Evolutionary conservation across 1,139 yeast genomes (phyloP).

Genomic region (Diutina neorugosa): DNA sequence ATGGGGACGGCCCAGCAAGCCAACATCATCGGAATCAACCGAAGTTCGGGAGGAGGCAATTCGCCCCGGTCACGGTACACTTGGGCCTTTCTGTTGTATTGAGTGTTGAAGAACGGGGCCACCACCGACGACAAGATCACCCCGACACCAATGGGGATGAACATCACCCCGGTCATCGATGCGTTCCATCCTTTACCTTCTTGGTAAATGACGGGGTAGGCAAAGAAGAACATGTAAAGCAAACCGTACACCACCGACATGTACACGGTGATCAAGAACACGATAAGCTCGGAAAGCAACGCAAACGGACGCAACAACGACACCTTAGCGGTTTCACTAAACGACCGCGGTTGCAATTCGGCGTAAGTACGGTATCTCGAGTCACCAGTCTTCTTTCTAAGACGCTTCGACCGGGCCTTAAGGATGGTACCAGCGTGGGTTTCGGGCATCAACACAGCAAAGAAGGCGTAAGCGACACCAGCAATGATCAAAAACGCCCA

Average conservation of each 20-base stretch:
- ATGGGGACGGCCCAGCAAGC: constrained; percentile 52
- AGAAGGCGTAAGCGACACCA: constrained; percentile 32
- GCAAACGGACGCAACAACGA: constrained; percentile 42
- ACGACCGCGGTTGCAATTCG: constrained; percentile 32
- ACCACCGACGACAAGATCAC: constrained; percentile 37
- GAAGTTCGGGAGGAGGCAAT: constrained; percentile 47
- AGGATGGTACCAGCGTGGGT: constrained; percentile 45
- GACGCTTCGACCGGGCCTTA: background rate
- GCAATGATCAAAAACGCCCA: constrained; percentile 53
- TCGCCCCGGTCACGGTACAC: constrained; percentile 39
- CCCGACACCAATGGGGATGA: constrained; percentile 61
- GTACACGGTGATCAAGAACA: constrained; percentile 44
- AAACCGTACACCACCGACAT: constrained; percentile 49
- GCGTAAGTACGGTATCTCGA: constrained; percentile 33
- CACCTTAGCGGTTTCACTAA: constrained; percentile 29
- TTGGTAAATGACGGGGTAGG: constrained; percentile 51
- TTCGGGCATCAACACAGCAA: constrained; percentile 30
- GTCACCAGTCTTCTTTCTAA: constrained; percentile 46
- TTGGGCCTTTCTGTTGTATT: constrained; percentile 42
- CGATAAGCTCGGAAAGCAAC: constrained; percentile 38
- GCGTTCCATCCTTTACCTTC: constrained; percentile 60
- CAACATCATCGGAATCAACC: constrained; percentile 53
- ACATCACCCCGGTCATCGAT: constrained; percentile 56
- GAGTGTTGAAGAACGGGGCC: constrained; percentile 51
- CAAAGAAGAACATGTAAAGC: constrained; percentile 49